Base-by-base conservation (phyloP, 2,329 filamentous ascomycete genomes). In the Trichoderma afroharzianum region DNA sequence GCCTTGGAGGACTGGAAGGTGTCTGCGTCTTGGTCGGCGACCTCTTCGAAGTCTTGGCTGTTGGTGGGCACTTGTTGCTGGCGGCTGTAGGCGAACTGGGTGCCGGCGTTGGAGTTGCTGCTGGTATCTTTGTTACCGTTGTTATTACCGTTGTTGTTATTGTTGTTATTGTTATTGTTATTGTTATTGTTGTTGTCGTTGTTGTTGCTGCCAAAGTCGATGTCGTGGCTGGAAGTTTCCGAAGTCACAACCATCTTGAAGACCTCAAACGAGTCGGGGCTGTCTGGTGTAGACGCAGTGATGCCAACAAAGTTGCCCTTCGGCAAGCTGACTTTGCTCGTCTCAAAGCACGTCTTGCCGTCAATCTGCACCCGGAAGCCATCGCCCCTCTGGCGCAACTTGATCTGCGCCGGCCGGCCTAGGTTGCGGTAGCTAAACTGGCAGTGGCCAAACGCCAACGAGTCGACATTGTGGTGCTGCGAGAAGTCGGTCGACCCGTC, bases 371-470 rank as follows among this genome's bases (percentile, higher is more conserved):
- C 95, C 75, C 90, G 88, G 79, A 99, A 92, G 68, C 84, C 85
- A 57, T 85, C 85, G 57, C 85, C 81, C 21, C 88, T 88, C 78
- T 93, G 92, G 71, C 83, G 84, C 78, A 99, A 80, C 80, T 92
- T 92, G 78, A 99, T 82, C 77, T 92, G 89, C 61, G 93, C 94
- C 18, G 94, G 92, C 6, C 92, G 89, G 21, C 96, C 96, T 26
- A 97, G 87, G 82, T 99, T 99, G 76, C 96, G 92, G 85, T 98
- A 99, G 59, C 89, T 82, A 80, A 96, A 96, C 77, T 91, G 88
- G 85, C 96, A 99, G 82, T 97, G 94, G 15, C 94, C 96, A 80
- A 99, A 99, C 18, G 95, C 93, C 67, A 98, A 87, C 76, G 88
- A 90, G 82, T 98, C 95, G 18, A 97, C 90, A 77, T 89, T 91